These are phyloP conservation scores for Lentinula edodes DNA, from an alignment of 768 basidiomycete genomes.

Conservation along the genomic window DNA sequence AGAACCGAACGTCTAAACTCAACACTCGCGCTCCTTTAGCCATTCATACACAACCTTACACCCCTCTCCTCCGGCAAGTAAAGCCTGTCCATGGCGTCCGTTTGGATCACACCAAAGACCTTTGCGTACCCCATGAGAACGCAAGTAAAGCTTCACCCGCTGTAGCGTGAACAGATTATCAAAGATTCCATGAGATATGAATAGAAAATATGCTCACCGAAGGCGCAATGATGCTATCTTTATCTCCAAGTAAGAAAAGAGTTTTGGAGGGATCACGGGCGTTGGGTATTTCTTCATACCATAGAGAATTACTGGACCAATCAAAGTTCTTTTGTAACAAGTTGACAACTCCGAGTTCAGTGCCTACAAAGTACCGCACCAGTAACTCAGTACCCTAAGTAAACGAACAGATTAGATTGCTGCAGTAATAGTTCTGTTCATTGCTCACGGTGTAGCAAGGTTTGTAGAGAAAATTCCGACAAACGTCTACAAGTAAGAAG, in stretches of 20 bases:
- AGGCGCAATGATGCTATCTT: conserved; percentile 75
- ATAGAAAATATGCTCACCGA: conserved; percentile 36
- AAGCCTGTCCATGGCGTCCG: conserved; percentile 58
- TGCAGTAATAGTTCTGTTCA: conserved; percentile 1
- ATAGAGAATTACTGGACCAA: conserved; percentile 85
- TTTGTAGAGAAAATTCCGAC: conserved; percentile 86
- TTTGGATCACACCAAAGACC: conserved; percentile 60
- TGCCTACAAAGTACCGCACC: conserved; percentile 83
- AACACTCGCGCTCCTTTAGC: conserved; percentile 32
- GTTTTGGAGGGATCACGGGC: conserved; percentile 62
- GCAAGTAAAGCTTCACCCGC: conserved; percentile 72
- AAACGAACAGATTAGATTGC: not conserved
- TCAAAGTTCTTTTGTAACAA: conserved; percentile 79
- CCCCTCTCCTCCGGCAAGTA: conserved; percentile 45
- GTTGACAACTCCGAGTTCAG: conserved; percentile 85
- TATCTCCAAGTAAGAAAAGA: conserved; percentile 75
- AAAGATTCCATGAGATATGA: not conserved
- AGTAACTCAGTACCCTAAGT: conserved; percentile 69
- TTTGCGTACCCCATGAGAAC: conserved; percentile 66
- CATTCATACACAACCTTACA: conserved; percentile 58
- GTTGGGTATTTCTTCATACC: conserved; percentile 86
- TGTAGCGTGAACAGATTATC: conserved; percentile 18
- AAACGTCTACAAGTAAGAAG: conserved; percentile 48
- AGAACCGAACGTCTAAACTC: not conserved
- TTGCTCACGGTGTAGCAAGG: conserved; percentile 54